phyloP scores from a whole-genome alignment of 2,329 filamentous ascomycete genomes.

The Coniochaeta sp. region DNA sequence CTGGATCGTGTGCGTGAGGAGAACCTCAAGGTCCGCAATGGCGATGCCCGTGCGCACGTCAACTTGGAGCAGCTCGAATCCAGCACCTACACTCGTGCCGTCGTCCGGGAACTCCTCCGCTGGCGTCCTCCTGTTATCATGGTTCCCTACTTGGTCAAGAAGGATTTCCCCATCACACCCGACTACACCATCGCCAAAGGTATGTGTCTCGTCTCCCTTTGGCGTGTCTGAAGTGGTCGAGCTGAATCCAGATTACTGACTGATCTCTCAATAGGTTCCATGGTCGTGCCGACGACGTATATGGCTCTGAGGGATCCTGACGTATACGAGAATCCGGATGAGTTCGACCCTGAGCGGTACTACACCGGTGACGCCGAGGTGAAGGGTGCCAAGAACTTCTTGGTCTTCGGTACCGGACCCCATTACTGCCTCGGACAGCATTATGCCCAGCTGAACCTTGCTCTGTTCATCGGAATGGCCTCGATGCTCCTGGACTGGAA shows the following conservation, averaged over 20 bases:
- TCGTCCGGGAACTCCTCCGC: conserved; percentile 84
- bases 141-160: conserved; percentile 93
- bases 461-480: conserved; percentile 84
- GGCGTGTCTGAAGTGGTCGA: no score
- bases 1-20: conserved; percentile 88
- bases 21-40: conserved; percentile 70
- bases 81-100: conserved; percentile 82
- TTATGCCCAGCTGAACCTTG: conserved; percentile 84
- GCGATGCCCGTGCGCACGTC: conserved; percentile 62
- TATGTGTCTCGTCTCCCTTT: conserved; percentile 24
- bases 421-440: conserved; percentile 95
- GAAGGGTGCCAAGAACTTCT: conserved; percentile 83
- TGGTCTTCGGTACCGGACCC: conserved; percentile 91
- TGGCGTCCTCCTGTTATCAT: conserved; percentile 96
- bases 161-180: conserved; percentile 83
- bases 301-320: conserved; percentile 87
- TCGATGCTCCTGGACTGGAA: conserved; percentile 82
- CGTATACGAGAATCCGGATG: conserved; percentile 82
- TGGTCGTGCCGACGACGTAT: conserved; percentile 91
- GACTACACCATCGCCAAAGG: conserved; percentile 89
- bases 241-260: neutral
- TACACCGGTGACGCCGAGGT: conserved; percentile 83
- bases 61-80: conserved; percentile 83
- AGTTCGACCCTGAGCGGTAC: conserved; percentile 87
- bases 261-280: conserved; percentile 50